Percentiles rank a stretch among this genome's conserved stretches.
Conservation (phyloP, 2,329 filamentous ascomycete genomes). For the Corniculantispora saksenae region DNA sequence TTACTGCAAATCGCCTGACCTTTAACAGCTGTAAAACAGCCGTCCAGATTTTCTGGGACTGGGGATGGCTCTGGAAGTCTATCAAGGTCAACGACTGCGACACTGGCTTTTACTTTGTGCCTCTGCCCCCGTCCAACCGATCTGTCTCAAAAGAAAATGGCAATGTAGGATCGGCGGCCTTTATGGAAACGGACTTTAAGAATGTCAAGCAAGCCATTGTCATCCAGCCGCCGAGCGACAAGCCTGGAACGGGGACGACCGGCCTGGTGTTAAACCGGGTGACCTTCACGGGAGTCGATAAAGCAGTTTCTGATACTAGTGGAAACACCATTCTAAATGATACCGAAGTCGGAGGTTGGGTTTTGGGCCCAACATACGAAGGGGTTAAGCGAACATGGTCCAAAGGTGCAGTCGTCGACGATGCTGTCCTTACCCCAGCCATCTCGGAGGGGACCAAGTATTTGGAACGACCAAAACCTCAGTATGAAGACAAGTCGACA, state of each 20-base stretch:
- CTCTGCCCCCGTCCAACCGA: not conserved
- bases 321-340: too few species aligned
- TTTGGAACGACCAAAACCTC: not conserved
- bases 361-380: not conserved
- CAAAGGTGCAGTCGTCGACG: not conserved
- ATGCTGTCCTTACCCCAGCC: too few species aligned
- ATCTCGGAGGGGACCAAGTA: not conserved
- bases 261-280: too few species aligned
- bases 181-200: too few species aligned
- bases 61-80: constrained; percentile 56
- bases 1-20: constrained; percentile 64
- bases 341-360: too few species aligned
- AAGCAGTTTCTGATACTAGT: too few species aligned
- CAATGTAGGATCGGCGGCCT: not conserved
- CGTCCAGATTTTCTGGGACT: constrained; percentile 71
- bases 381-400: not conserved
- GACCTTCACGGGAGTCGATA: too few species aligned
- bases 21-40: constrained; percentile 63
- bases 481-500: not conserved
- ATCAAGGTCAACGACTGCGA: not conserved
- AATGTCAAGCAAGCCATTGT: too few species aligned
- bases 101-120: not conserved
- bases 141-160: too few species aligned
- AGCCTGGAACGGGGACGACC: too few species aligned
- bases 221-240: too few species aligned